Conservation (phyloP, 805 yeast genomes). For the Wickerhamiella siamensis region DNA sequence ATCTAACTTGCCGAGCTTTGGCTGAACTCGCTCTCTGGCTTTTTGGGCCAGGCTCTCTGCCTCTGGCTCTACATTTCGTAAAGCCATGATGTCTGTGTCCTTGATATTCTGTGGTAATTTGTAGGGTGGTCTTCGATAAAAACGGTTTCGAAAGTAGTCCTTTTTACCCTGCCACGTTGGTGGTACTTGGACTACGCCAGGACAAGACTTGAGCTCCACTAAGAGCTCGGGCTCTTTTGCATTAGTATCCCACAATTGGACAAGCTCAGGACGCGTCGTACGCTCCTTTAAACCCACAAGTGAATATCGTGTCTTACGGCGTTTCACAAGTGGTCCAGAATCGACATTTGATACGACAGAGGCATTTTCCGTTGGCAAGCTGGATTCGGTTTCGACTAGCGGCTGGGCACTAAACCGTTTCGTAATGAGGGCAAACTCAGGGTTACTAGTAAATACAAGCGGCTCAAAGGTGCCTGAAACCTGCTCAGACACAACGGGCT, state of each 20-base stretch:
- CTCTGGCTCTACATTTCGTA: constrained; percentile 48
- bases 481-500: neutral
- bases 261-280: constrained; percentile 49
- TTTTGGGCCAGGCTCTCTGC: constrained; percentile 52
- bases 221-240: constrained; percentile 62
- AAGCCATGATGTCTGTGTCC: constrained; percentile 74
- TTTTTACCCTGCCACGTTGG: constrained; percentile 69
- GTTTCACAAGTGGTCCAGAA: too few relatives aligned
- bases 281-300: constrained; percentile 52
- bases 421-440: neutral
- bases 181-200: constrained; percentile 66
- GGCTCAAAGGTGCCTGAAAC: neutral
- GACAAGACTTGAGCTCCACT: constrained; percentile 46
- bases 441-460: neutral
- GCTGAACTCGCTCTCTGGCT: constrained; percentile 75
- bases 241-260: constrained; percentile 82
- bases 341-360: too few relatives aligned
- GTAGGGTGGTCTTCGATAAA: constrained; percentile 42
- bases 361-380: too few relatives aligned
- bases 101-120: constrained; percentile 62
- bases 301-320: constrained; percentile 42
- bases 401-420: neutral
- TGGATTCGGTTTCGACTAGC: neutral
- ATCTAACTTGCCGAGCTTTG: constrained; percentile 74
- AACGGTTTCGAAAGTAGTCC: constrained; percentile 40